These are phyloP conservation scores for Aspergillus puulaauensis DNA, from an alignment of 2,329 filamentous ascomycete species.

Conservation along the genomic window DNA sequence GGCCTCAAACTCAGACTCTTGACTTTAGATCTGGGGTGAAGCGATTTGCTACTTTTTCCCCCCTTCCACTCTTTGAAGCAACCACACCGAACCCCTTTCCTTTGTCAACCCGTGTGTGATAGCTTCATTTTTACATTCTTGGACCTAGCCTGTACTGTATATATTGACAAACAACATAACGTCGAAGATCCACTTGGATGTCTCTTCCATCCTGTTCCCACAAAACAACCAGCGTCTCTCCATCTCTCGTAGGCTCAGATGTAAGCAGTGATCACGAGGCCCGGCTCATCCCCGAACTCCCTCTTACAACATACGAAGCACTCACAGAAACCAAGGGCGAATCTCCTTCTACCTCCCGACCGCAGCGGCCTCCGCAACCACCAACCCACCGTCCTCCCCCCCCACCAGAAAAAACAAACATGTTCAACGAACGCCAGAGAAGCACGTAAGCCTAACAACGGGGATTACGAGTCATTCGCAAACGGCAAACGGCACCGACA, in stretches of 20 bases:
- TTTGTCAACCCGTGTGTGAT: constrained; percentile 7
- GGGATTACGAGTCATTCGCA: neutral
- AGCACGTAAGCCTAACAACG: neutral
- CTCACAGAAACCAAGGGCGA: neutral
- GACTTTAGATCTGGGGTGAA: neutral
- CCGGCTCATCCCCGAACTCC: too few species aligned
- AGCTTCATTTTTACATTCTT: constrained; percentile 12
- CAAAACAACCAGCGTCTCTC: neutral
- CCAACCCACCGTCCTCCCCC: neutral
- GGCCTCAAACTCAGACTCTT: neutral
- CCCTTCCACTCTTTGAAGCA: constrained; percentile 6
- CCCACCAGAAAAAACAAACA: neutral
- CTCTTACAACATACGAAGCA: neutral
- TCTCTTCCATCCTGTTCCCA: neutral
- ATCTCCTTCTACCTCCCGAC: too few species aligned
- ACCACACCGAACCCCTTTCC: neutral
- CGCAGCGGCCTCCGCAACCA: too few species aligned
- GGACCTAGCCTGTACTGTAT: constrained; percentile 3
- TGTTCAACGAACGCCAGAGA: neutral
- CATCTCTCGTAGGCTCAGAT: too few species aligned
- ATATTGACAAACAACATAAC: constrained; percentile 2
- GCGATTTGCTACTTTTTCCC: neutral
- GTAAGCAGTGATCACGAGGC: neutral
- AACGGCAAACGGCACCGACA: neutral
- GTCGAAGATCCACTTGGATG: neutral